Base-by-base conservation (phyloP, 2,329 filamentous ascomycete species). In the Venturiaceae sp. region DNA sequence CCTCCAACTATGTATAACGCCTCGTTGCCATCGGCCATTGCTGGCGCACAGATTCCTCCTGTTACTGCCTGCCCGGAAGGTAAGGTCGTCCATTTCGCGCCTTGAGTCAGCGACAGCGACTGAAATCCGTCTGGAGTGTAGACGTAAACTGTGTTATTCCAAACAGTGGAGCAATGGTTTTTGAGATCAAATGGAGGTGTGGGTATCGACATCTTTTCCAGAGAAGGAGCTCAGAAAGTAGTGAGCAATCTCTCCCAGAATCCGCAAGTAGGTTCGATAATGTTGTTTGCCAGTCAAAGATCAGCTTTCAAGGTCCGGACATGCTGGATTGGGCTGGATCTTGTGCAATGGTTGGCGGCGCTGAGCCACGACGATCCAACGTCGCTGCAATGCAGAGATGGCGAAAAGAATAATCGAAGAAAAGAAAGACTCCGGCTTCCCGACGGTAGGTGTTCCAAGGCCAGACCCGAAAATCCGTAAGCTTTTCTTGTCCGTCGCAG, bases 1-100 rank as follows among this genome's bases (percentile, higher is more conserved):
- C 92, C 92, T 64, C 92, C 92, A 37, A 97, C 83, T 52, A 96
- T 80, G 68, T 87, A 96, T 32, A 96, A 78, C 28, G 81, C 87
- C 19, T 78, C 68, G 62, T 87, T 79, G 21, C 79, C 79, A 23
- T 74, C 71, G 8, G 85, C 79, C 26, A 79, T 81, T 37, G 84
- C 85, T 58, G 84, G 85, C 23, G 95, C 87, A 72, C 92, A 97
- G 6, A 83, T 83, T 41, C 82, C 89, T 50, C 88, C 89, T 1
- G 82, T 84, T 23, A 96, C 88, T 19, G 84, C 76, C 61, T 85
- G 80, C 53, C 89, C 90, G 69, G 80, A 80, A 0, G 79, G 67
- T 64, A 94, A 71, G 63, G 78, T 69, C 62, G 80, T 75, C 92
- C 92, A 96, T 73, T 83, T 73, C 53, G 84, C 87, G 55, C 87